Evolutionary conservation across 768 basidiomycete genomes (phyloP).

Genomic region (Tylopilus sp.): DNA sequence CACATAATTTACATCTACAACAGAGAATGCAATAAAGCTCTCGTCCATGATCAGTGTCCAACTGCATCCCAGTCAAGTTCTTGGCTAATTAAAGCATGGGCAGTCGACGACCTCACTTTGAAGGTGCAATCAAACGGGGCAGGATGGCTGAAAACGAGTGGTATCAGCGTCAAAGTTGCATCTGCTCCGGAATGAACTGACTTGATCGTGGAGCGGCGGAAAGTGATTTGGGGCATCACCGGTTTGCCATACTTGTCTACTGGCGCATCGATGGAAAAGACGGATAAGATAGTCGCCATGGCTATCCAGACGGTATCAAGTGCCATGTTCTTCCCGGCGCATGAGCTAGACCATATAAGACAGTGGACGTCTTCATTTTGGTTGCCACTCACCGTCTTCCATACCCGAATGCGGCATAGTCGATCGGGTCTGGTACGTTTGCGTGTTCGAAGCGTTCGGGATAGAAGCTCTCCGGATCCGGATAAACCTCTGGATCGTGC

Average conservation of each 20-base stretch:
- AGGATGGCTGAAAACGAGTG: neutral
- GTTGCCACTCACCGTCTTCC: neutral
- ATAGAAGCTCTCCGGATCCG: neutral
- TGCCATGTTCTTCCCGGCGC: constrained; percentile 4
- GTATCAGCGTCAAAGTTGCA: neutral
- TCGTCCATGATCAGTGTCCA: neutral
- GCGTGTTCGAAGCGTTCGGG: neutral
- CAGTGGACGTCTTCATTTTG: neutral
- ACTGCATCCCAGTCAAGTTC: neutral
- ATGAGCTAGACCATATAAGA: neutral
- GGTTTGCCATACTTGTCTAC: neutral
- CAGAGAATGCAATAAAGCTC: too few species aligned
- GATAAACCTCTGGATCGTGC: neutral
- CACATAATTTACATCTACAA: too few species aligned
- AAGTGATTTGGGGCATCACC: constrained; percentile 1
- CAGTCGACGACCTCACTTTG: neutral
- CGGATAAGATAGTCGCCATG: neutral
- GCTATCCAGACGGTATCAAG: constrained; percentile 3
- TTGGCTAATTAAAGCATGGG: neutral
- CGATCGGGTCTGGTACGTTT: constrained; percentile 3
- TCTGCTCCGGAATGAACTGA: neutral
- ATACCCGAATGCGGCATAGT: constrained; percentile 2
- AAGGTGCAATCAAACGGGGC: constrained; percentile 1
- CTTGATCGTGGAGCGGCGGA: constrained; percentile 6
- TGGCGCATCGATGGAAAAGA: constrained; percentile 1